phyloP scores from a whole-genome alignment of 2,329 filamentous ascomycete species.

The Botrytis fragariae region DNA sequence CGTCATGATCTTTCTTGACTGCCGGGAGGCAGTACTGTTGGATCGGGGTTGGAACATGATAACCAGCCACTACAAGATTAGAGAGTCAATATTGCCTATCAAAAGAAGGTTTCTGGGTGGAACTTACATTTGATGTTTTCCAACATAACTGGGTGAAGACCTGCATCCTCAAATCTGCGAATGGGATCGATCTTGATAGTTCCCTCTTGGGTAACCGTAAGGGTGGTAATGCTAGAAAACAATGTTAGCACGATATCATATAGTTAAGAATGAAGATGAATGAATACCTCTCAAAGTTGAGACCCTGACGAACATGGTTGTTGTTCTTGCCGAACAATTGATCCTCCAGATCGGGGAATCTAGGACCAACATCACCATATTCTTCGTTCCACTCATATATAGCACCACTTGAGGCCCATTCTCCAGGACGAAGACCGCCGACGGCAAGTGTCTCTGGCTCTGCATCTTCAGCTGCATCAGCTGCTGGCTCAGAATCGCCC shows the following conservation, averaged over 20 bases:
- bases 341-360: conserved; percentile 66
- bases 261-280: not conserved
- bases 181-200: conserved; percentile 50
- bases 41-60: conserved; percentile 75
- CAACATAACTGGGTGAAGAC: conserved; percentile 79
- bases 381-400: conserved; percentile 85
- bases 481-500: not conserved
- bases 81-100: not conserved
- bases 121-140: conserved; percentile 62
- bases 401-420: conserved; percentile 35
- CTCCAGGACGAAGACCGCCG: conserved; percentile 29
- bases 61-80: conserved; percentile 54
- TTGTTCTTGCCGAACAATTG: conserved; percentile 65
- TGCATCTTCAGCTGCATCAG: not conserved
- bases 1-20: conserved; percentile 71
- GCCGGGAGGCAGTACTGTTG: conserved; percentile 83
- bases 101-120: not conserved
- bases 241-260: conserved; percentile 27
- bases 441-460: conserved; percentile 23
- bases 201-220: conserved; percentile 58
- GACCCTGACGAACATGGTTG: conserved; percentile 50
- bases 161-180: conserved; percentile 67
- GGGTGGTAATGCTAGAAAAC: conserved; percentile 49
- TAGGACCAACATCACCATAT: conserved; percentile 79
- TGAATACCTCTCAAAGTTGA: conserved; percentile 61